Percentiles rank a stretch among this genome's conserved stretches.
Evolutionary conservation across 1,284 basidiomycete genomes (phyloP).

Genomic region (Rhodotorula sp.): DNA sequence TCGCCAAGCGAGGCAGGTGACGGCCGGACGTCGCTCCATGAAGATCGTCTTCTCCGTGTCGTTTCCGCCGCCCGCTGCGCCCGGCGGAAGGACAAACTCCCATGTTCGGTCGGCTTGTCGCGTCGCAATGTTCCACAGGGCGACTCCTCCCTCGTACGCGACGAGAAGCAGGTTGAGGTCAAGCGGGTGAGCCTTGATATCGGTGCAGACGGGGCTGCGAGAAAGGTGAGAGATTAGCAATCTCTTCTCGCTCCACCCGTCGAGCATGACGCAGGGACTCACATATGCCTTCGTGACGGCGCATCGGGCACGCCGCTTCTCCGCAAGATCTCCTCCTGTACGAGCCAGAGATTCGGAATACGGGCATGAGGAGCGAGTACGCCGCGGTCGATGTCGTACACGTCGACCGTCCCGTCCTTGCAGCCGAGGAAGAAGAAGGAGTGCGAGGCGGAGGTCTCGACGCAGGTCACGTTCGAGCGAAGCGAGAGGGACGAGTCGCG

Average conservation of each 20-base stretch:
- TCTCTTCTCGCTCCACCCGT: not conserved
- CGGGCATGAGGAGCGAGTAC: constrained; percentile 45
- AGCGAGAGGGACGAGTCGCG: constrained; percentile 59
- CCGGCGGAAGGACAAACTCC: constrained; percentile 58
- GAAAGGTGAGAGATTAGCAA: constrained; percentile 16
- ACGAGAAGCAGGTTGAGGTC: constrained; percentile 77
- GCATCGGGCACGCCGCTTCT: constrained; percentile 60
- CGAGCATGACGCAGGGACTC: constrained; percentile 12
- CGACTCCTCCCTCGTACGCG: constrained; percentile 76
- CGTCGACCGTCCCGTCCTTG: constrained; percentile 52
- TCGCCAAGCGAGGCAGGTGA: constrained; percentile 70
- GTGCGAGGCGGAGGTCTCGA: constrained; percentile 70
- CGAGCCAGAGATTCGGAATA: constrained; percentile 49
- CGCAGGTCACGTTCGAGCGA: constrained; percentile 56
- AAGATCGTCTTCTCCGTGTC: constrained; percentile 61
- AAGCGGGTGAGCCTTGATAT: constrained; percentile 70
- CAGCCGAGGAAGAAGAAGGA: constrained; percentile 63
- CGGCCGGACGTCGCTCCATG: constrained; percentile 66
- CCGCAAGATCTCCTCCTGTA: constrained; percentile 69
- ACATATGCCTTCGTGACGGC: constrained; percentile 52
- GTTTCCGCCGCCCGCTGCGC: constrained; percentile 73
- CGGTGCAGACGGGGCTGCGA: constrained; percentile 58
- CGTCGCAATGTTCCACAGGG: constrained; percentile 70
- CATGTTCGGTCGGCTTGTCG: constrained; percentile 44
- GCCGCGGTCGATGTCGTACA: constrained; percentile 51